Base-by-base conservation (phyloP, 2,329 filamentous ascomycete genomes). In the Paraphoma sp. region DNA sequence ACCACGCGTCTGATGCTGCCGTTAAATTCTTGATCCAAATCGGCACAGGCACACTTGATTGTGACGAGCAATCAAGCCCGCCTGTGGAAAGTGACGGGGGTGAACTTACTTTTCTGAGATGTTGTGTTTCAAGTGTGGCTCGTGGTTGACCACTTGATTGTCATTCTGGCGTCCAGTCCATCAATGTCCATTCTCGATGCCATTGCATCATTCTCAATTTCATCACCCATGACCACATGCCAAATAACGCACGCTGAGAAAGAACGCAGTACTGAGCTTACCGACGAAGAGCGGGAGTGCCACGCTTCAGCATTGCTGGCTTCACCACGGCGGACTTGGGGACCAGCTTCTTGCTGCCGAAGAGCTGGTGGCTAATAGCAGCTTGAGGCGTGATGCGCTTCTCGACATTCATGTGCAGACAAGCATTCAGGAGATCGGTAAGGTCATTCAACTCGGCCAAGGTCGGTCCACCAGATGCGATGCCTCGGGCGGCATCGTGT, bases 331-430 rank as follows among this genome's bases (percentile, higher is more conserved):
- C 58, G 10, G 40, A 17, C 40, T 42, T 42, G 8, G 40, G 12
- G 16, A 16, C n/a, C n/a, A 29, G 31, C 30, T 54, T 67, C 48
- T 65, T 67, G 46, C 51, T 61, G n/a, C 59, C 81, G 67, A 98
- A 92, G 77, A 98, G 98, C 1, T 91, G 91, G 80, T 98, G 94
- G 71, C 88, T 89, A 67, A 98, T 80, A 47, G 95, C 95, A 70
- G 98, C 93, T 12, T 85, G 82, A 0, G 95, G 91, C 45, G 91
- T 94, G 69, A 95, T 91, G 60, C 95, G 86, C 82, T 96, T 96
- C 75, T 97, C 93, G 0, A 94, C 92, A 72, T 98, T 97, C 62
- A 98, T 84, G 56, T 89, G 87, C 62, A 99, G 82, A 73, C 93
- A 98, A 53, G 90, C 89, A 71, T 97, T 93, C 54, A 99, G 80